Conservation (phyloP, 352 stramenopile genomes). For the Pythium scleroteichum region DNA sequence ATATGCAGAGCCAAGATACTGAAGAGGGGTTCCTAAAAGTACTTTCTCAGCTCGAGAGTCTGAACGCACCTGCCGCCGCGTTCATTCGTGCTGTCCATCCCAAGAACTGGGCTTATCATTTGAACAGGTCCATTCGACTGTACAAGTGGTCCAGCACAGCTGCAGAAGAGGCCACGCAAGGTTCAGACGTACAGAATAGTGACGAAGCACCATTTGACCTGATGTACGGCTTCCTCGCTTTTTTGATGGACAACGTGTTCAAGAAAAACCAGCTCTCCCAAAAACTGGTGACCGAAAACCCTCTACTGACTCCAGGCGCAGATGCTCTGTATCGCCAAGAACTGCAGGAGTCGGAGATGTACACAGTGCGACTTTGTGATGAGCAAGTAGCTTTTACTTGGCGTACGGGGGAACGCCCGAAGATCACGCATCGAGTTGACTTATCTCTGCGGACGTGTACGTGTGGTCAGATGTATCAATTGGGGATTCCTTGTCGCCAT, state of each 20-base stretch:
- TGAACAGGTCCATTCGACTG: conserved; percentile 57
- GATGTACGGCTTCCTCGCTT: conserved; percentile 76
- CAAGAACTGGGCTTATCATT: conserved; percentile 67
- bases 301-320: conserved; percentile 58
- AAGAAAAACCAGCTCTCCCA: conserved; percentile 72
- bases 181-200: conserved; percentile 57
- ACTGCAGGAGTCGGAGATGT: conserved; percentile 52
- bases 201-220: conserved; percentile 82
- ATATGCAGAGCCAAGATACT: conserved; percentile 55
- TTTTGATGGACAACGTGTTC: conserved; percentile 75
- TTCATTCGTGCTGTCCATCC: conserved; percentile 65
- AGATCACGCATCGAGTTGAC: conserved; percentile 71
- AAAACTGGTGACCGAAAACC: conserved; percentile 46
- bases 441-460: conserved; percentile 61
- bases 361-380: conserved; percentile 64
- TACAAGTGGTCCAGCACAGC: conserved; percentile 74
- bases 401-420: conserved; percentile 63
- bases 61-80: conserved; percentile 51
- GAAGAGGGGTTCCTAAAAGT: conserved; percentile 57
- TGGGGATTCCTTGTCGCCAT: conserved; percentile 77
- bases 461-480: conserved; percentile 68
- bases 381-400: conserved; percentile 74
- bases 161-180: conserved; percentile 52
- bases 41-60: conserved; percentile 47
- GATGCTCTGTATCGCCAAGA: conserved; percentile 69